Evolutionary conservation across 164 flowering plant species (phyloP), one percentile per base, ranked within the genome.

Genomic region (Vitis amurensis): DNA sequence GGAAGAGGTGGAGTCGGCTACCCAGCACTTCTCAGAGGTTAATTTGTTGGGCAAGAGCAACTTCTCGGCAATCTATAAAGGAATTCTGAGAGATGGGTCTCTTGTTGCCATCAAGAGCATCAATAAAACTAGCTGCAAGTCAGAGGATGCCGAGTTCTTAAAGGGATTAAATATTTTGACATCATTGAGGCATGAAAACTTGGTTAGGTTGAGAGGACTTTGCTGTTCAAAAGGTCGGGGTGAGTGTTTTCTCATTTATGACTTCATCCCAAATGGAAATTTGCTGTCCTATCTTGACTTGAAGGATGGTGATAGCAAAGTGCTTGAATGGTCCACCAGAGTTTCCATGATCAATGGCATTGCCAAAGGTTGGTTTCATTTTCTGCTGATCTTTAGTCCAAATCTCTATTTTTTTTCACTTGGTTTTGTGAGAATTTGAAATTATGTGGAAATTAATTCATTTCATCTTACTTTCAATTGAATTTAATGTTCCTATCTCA

Each of bases 291-390:
- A 82, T 70, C 82, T 87, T 15, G 91, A 87, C 69, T 63, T 78
- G 11, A 78, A 84, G 58, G 85, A 82, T 55, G 89, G 81, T 9
- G 82, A 79, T 63, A 66, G 67, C 27, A 77, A 53, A 13, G 74
- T 84, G 17, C 89, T 86, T 66, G 88, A 86, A 44, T 87, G 91
- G 91, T 79, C 89, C 23, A 77, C 84, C 15, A 74, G 91, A 69
- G 83, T 86, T 59, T 75, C 84, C 16, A 83, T 87, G 59, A 74
- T 84, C 68, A 84, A 71, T 57, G 85, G 91, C 51, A 80, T 82
- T 63, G 91, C 89, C 29, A 86, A 80, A 86, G 91, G 91, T 87
- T 1, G 53, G 84, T 63, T 59, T 29, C 50, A 2, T 67, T 50
- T 50, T 27, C n/a, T 66, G 27, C 12, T 61, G 8, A 0, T 47